phyloP scores from a whole-genome alignment of 208 protist genomes.

The Wallacemonas rigidus region DNA sequence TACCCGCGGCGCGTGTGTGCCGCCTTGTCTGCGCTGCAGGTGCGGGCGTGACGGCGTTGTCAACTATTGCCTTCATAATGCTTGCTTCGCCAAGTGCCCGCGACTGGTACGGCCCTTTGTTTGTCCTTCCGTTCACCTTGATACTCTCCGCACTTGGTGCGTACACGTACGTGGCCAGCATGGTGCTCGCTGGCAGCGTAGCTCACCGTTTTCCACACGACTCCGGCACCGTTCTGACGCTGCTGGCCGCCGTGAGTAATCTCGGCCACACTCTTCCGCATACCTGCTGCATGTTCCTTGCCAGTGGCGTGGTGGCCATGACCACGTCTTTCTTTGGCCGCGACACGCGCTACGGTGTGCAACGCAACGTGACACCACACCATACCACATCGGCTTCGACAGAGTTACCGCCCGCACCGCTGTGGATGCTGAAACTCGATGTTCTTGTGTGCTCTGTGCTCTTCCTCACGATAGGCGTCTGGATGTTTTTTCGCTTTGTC shows the following conservation, averaged over 20 bases:
- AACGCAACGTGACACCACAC: background rate
- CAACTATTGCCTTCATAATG: background rate
- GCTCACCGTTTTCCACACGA: constrained; percentile 17
- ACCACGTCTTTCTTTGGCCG: background rate
- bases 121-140: constrained; percentile 1
- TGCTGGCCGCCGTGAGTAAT: constrained; percentile 16
- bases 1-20: constrained; percentile 6
- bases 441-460: constrained; percentile 7
- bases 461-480: background rate
- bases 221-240: constrained; percentile 17
- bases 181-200: constrained; percentile 6
- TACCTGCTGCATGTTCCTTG: constrained; percentile 1
- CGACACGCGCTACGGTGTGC: constrained; percentile 13
- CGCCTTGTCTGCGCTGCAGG: background rate
- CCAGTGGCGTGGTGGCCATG: constrained; percentile 1
- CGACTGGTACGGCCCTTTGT: background rate
- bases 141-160: background rate
- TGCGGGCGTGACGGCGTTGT: background rate
- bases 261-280: constrained; percentile 14
- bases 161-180: constrained; percentile 15
- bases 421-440: constrained; percentile 16
- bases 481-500: constrained; percentile 13
- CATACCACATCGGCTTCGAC: background rate
- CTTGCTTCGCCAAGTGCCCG: constrained; percentile 1
- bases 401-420: background rate